A percentile compares a stretch with the other conserved stretches of the same genome.
These are phyloP conservation scores for Salvia rosmarinus DNA, from an alignment of 257 asterid genomes.

Conservation along the genomic window DNA sequence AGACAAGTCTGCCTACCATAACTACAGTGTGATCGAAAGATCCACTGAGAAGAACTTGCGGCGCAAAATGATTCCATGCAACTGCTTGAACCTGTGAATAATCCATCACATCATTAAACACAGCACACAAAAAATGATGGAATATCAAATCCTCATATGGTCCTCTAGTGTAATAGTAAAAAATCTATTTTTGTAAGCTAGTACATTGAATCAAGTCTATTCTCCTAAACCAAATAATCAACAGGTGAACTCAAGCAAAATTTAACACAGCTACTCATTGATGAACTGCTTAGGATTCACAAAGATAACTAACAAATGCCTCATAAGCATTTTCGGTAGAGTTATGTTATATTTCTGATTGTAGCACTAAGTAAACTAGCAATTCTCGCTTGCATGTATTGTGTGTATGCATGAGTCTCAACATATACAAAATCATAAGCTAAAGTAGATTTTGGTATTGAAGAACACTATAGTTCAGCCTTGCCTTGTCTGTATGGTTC, in stretches of 20 bases:
- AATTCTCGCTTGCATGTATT: neutral
- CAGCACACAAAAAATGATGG: neutral
- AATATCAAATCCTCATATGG: neutral
- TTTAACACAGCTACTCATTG: neutral
- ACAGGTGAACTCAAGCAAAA: neutral
- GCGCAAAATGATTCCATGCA: conserved; percentile 77
- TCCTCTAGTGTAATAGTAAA: neutral
- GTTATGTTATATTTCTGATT: neutral
- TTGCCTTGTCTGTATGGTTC: conserved; percentile 85
- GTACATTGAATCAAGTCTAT: neutral
- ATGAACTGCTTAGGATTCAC: neutral
- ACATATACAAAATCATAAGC: conserved; percentile 4
- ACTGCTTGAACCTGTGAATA: conserved; percentile 82
- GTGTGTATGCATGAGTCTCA: neutral
- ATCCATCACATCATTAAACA: conserved; percentile 24
- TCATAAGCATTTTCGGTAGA: neutral
- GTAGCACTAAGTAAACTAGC: neutral
- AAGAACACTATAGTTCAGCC: conserved; percentile 16
- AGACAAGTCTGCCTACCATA: conserved; percentile 48
- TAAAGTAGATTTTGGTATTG: conserved; percentile 6
- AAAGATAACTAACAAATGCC: neutral
- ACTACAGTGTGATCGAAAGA: conserved; percentile 80
- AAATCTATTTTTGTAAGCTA: neutral
- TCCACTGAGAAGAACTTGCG: conserved; percentile 89
- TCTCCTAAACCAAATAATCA: neutral